phyloP scores from a whole-genome alignment of 177 flowering plant species.

The Vitis hybrid region DNA sequence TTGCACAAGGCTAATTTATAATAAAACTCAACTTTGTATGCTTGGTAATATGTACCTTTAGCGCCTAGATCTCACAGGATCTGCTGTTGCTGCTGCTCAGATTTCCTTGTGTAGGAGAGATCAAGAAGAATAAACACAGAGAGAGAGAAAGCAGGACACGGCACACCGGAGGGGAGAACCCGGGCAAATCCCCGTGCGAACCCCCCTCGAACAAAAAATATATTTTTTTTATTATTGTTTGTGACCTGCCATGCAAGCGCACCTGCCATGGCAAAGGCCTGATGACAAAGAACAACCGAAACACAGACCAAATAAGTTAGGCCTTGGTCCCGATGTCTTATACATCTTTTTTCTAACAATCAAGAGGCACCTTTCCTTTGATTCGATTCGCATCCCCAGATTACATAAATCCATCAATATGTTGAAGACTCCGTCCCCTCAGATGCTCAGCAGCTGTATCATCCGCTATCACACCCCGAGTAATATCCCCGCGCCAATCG shows the following conservation, averaged over 20 bases:
- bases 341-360: no score
- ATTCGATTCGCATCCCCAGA: background rate
- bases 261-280: conserved; percentile 61
- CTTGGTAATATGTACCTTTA: no score
- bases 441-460: no score
- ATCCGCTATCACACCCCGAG: no score
- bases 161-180: conserved; percentile 33
- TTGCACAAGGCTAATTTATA: no score
- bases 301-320: background rate
- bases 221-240: conserved; percentile 16
- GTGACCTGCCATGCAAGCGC: conserved; percentile 73
- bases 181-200: conserved; percentile 43
- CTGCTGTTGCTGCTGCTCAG: no score
- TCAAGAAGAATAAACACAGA: background rate
- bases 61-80: no score
- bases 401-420: no score
- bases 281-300: conserved; percentile 29
- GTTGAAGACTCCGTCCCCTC: no score
- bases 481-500: no score
- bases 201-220: conserved; percentile 19
- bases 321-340: background rate
- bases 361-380: background rate
- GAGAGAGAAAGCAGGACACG: background rate
- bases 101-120: no score
- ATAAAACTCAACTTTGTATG: no score